Percentiles rank a stretch among this genome's conserved stretches.
Conservation (phyloP, 2,329 filamentous ascomycete genomes). For the Ilyonectria mors-panacis region DNA sequence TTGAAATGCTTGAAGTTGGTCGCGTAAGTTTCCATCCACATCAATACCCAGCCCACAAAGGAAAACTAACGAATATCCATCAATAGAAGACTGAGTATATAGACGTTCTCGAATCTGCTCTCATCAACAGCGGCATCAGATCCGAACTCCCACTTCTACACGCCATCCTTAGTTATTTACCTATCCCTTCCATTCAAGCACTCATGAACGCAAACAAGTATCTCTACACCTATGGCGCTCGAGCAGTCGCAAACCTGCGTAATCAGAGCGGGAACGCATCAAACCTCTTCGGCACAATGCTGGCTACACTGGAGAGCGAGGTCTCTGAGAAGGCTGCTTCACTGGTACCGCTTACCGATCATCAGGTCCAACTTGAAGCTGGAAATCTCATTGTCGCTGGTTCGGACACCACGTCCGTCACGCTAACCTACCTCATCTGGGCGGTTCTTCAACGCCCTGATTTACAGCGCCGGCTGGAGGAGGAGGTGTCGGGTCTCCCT, state of each 20-base stretch:
- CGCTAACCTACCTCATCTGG: conserved; percentile 35
- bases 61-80: not conserved
- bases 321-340: not conserved
- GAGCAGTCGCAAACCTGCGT: conserved; percentile 12
- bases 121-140: conserved; percentile 12
- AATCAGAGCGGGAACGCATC: conserved; percentile 12
- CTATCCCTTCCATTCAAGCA: conserved; percentile 4
- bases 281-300: conserved; percentile 19
- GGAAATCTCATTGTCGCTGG: conserved; percentile 31
- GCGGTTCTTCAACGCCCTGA: conserved; percentile 18
- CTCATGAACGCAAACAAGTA: conserved; percentile 6
- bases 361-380: conserved; percentile 20
- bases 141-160: conserved; percentile 10
- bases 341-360: conserved; percentile 10
- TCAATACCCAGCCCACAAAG: not conserved
- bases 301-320: conserved; percentile 3
- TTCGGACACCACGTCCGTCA: conserved; percentile 30
- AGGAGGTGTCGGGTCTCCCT: conserved; percentile 10
- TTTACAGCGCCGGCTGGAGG: conserved; percentile 19
- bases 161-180: conserved; percentile 3
- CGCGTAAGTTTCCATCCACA: conserved; percentile 12
- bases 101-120: conserved; percentile 1
- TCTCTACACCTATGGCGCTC: conserved; percentile 11
- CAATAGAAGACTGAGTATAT: conserved; percentile 11
- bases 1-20: conserved; percentile 31